Conservation (phyloP, 2,329 filamentous ascomycete genomes). For the Zasmidium citrigriseum region DNA sequence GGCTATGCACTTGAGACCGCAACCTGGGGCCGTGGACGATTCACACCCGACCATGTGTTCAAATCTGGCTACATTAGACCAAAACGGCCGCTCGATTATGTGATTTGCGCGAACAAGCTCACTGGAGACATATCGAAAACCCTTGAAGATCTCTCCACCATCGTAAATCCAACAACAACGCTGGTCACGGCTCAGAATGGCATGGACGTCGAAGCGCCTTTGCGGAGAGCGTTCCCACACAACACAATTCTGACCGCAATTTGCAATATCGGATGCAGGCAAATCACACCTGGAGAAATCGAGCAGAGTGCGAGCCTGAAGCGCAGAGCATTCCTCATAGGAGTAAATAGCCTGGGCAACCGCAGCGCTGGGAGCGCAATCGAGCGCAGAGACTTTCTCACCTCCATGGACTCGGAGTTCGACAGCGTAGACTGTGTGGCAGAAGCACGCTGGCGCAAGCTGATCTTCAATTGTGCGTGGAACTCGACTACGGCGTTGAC, state of each 20-base stretch:
- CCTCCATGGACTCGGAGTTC: slow-evolving; percentile 22
- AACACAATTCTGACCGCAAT: slow-evolving; percentile 26
- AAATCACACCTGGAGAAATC: slow-evolving; percentile 22
- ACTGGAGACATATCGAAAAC: slow-evolving; percentile 15
- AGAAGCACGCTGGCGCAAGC: slow-evolving; percentile 27
- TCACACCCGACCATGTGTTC: slow-evolving; percentile 22
- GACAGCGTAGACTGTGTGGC: slow-evolving; percentile 14
- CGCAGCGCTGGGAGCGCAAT: background rate
- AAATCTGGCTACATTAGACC: slow-evolving; percentile 7
- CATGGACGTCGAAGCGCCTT: slow-evolving; percentile 24
- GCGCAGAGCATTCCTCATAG: slow-evolving; percentile 19
- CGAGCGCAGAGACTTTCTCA: slow-evolving; percentile 13
- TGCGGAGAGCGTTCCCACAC: slow-evolving; percentile 19
- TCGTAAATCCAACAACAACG: slow-evolving; percentile 18
- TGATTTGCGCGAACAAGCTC: slow-evolving; percentile 28
- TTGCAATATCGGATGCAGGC: slow-evolving; percentile 26
- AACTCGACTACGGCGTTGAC: slow-evolving; percentile 24
- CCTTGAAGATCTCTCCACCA: slow-evolving; percentile 14
- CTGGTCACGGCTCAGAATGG: slow-evolving; percentile 28
- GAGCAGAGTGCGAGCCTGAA: slow-evolving; percentile 22
- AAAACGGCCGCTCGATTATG: slow-evolving; percentile 23
- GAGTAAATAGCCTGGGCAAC: slow-evolving; percentile 7
- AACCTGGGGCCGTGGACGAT: slow-evolving; percentile 25
- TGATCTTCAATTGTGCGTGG: slow-evolving; percentile 28
- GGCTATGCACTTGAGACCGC: slow-evolving; percentile 24